Percentiles rank a stretch among this genome's conserved stretches.
Conservation (phyloP, 192 early-diverging fungal genomes). For the Backusella tuberculispora region DNA sequence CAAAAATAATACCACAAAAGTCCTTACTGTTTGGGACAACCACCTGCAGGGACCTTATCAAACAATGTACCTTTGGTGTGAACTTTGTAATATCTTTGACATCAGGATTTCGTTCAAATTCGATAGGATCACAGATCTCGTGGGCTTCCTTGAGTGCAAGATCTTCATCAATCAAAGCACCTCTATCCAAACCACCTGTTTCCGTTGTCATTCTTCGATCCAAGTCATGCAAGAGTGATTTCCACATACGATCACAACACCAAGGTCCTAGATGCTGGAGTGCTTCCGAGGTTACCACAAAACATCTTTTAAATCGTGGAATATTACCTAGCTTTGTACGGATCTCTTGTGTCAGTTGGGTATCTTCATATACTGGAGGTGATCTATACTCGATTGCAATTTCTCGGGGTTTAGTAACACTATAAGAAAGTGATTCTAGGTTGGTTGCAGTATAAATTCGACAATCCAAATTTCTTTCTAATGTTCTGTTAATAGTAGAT, state of each 20-base stretch:
- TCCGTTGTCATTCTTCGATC: background rate
- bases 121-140: constrained; percentile 19
- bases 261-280: constrained; percentile 74
- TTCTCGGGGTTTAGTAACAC: constrained; percentile 50
- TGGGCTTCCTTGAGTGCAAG: constrained; percentile 24
- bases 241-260: constrained; percentile 76
- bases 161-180: constrained; percentile 25
- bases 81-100: constrained; percentile 37
- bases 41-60: constrained; percentile 65
- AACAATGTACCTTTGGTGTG: constrained; percentile 71
- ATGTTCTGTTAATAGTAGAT: constrained; percentile 34
- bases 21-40: constrained; percentile 47
- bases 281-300: constrained; percentile 45
- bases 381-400: constrained; percentile 53
- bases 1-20: constrained; percentile 92
- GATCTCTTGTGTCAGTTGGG: constrained; percentile 47
- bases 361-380: constrained; percentile 47
- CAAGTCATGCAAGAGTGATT: constrained; percentile 48
- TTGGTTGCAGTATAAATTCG: constrained; percentile 61
- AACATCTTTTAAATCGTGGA: constrained; percentile 46
- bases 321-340: constrained; percentile 38
- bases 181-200: background rate
- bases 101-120: constrained; percentile 38
- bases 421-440: constrained; percentile 29
- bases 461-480: constrained; percentile 60